Conservation (phyloP, 2,329 filamentous ascomycete species). For the Hirsutella minnesotensis region DNA sequence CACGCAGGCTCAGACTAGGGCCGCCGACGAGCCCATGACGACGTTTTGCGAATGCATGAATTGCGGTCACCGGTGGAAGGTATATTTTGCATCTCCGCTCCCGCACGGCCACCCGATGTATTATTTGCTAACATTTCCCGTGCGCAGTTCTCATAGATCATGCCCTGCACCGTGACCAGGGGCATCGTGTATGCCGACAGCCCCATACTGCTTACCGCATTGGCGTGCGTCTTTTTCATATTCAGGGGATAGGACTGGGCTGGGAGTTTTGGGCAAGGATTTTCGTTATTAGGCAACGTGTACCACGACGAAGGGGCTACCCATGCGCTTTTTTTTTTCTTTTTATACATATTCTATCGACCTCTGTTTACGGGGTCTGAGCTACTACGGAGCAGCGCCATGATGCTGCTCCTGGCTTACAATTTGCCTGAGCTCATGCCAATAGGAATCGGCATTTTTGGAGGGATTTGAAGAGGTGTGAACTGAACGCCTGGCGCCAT, state of each 20-base stretch:
- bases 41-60: conserved; percentile 63
- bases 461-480: too few species aligned
- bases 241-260: neutral
- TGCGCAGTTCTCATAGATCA: conserved; percentile 12
- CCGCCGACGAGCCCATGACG: conserved; percentile 87
- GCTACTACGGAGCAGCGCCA: too few species aligned
- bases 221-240: neutral
- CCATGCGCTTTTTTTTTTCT: neutral
- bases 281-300: neutral
- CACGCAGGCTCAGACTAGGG: conserved; percentile 87
- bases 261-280: neutral
- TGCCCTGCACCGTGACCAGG: neutral
- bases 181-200: neutral
- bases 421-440: too few species aligned
- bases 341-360: neutral
- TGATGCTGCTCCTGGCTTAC: too few species aligned
- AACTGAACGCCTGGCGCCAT: neutral
- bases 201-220: neutral
- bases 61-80: conserved; percentile 63
- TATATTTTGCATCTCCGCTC: conserved; percentile 26
- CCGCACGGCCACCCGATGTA: neutral
- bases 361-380: neutral
- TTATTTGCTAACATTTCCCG: neutral
- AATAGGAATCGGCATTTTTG: too few species aligned
- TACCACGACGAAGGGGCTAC: neutral